Conservation (phyloP, 192 early-diverging fungal species). For the Coemansia sp. region DNA sequence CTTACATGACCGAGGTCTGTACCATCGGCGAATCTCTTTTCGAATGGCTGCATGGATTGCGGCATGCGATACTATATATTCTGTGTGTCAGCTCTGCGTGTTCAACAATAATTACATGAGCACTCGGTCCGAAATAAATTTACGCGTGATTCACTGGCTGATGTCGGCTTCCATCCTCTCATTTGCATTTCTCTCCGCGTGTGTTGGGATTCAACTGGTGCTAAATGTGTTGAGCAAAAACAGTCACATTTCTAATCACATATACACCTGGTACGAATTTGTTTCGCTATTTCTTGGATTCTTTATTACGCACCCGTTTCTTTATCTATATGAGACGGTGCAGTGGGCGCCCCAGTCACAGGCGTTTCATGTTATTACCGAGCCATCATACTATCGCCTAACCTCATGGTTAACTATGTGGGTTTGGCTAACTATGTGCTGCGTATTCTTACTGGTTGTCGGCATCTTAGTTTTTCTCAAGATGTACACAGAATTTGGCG, state of each 20-base stretch:
- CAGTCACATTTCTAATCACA: conserved; percentile 12
- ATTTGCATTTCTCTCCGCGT: conserved; percentile 28
- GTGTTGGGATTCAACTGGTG: conserved; percentile 28
- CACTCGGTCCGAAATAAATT: conserved; percentile 22
- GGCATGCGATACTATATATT: conserved; percentile 40
- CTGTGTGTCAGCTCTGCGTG: conserved; percentile 35
- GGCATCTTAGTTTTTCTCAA: background rate
- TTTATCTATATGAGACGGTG: conserved; percentile 38
- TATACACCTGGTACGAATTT: conserved; percentile 33
- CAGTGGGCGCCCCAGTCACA: conserved; percentile 31
- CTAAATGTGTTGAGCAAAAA: conserved; percentile 6
- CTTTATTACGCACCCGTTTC: conserved; percentile 36
- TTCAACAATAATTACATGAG: conserved; percentile 43
- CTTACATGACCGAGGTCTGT: background rate
- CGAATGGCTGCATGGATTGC: conserved; percentile 40
- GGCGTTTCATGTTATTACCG: conserved; percentile 32
- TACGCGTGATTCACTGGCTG: conserved; percentile 46
- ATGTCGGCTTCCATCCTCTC: conserved; percentile 40
- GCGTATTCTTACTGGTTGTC: conserved; percentile 14
- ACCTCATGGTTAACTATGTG: conserved; percentile 47
- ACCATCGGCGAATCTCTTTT: conserved; percentile 16
- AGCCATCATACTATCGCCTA: conserved; percentile 22
- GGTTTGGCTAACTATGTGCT: conserved; percentile 32
- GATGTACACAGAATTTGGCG: background rate
- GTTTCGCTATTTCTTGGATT: conserved; percentile 35